phyloP scores from a whole-genome alignment of 2,329 filamentous ascomycete species.

The Sphaerostilbella broomeana region DNA sequence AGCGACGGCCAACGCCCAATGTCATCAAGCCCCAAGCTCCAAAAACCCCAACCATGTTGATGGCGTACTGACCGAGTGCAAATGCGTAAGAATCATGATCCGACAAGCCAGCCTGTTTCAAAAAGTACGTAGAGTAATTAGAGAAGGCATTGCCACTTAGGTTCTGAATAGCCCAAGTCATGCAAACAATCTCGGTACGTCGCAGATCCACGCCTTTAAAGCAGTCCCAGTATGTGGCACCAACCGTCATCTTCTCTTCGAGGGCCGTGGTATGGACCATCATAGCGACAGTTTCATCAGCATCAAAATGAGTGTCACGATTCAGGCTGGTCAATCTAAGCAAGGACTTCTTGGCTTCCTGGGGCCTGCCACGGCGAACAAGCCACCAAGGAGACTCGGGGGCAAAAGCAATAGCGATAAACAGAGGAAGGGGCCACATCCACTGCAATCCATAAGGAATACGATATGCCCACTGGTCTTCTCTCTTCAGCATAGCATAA shows the following conservation, averaged over 20 bases:
- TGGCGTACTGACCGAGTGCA: conserved; percentile 57
- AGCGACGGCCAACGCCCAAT: conserved; percentile 64
- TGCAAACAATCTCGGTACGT: conserved; percentile 65
- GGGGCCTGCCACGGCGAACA: conserved; percentile 57
- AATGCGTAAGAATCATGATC: conserved; percentile 49
- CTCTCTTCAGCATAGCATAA: conserved; percentile 56
- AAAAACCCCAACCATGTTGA: conserved; percentile 75
- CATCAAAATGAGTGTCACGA: conserved; percentile 65
- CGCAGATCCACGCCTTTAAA: conserved; percentile 74
- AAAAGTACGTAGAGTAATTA: conserved; percentile 60
- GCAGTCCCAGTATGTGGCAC: conserved; percentile 73
- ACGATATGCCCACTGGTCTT: conserved; percentile 62
- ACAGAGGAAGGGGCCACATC: conserved; percentile 67
- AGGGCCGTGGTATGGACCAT: conserved; percentile 84
- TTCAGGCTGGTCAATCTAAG: conserved; percentile 57
- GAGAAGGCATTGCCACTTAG: conserved; percentile 58
- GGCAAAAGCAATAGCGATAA: conserved; percentile 59
- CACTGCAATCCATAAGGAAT: conserved; percentile 69
- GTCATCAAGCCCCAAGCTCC: conserved; percentile 78
- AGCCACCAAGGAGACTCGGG: conserved; percentile 72
- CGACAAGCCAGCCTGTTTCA: conserved; percentile 52
- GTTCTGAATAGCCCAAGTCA: conserved; percentile 59
- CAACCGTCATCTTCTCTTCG: conserved; percentile 67
- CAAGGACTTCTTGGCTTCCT: conserved; percentile 60
- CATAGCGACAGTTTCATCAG: conserved; percentile 82